A percentile compares a stretch with the other conserved stretches of the same genome.
Conservation (phyloP, 140 eudicot species). For the Erigeron philadelphicus region DNA sequence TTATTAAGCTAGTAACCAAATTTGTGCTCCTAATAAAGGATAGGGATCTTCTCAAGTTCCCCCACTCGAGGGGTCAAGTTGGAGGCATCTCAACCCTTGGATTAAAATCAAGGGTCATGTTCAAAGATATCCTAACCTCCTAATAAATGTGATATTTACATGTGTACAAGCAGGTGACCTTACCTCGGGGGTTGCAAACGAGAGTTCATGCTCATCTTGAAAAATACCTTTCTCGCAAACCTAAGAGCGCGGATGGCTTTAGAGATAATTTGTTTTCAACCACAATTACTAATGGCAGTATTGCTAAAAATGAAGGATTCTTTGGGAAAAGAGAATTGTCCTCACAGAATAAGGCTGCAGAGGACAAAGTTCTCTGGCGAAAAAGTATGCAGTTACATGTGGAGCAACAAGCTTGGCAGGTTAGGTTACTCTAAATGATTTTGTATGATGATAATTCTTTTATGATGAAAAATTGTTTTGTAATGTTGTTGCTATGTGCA, state of each 20-base stretch:
- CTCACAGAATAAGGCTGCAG: conserved; percentile 38
- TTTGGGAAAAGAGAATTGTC: conserved; percentile 36
- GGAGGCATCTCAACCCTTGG: too few species aligned
- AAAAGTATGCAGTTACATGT: conserved; percentile 47
- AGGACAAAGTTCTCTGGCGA: conserved; percentile 38
- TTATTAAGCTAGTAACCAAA: background rate
- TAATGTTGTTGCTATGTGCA: conserved; percentile 1
- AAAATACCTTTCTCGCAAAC: conserved; percentile 52
- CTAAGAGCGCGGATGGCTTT: conserved; percentile 35
- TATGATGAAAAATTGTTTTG: background rate
- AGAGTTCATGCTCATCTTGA: conserved; percentile 53
- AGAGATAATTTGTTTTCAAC: conserved; percentile 35
- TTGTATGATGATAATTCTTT: background rate
- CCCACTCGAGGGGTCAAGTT: too few species aligned
- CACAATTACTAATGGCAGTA: conserved; percentile 48
- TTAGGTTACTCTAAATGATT: conserved; percentile 15
- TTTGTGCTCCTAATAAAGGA: too few species aligned
- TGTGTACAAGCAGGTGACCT: conserved; percentile 36
- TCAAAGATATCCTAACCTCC: too few species aligned
- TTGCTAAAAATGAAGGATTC: conserved; percentile 43
- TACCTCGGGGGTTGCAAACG: conserved; percentile 57
- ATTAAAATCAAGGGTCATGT: too few species aligned
- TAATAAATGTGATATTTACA: background rate
- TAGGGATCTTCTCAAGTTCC: too few species aligned
- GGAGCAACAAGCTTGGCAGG: conserved; percentile 82